Percentiles rank a stretch among this genome's conserved stretches.
phyloP scores from a whole-genome alignment of 352 stramenopile species.

The Phytophthora palmivora region DNA sequence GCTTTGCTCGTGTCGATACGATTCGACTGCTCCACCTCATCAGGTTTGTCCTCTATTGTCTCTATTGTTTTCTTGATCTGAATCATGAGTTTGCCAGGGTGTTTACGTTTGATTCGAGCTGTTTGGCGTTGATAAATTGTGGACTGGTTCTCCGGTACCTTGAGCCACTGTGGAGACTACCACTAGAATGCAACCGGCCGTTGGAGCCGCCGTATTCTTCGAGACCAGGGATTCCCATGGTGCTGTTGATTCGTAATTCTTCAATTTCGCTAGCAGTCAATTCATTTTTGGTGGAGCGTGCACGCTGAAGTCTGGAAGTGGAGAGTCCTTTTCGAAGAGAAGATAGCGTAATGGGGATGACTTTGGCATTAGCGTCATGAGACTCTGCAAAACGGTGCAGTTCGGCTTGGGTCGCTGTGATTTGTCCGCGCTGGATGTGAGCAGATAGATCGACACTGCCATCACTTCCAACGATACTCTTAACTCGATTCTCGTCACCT shows the following conservation, averaged over 20 bases:
- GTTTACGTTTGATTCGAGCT: slow-evolving; percentile 8
- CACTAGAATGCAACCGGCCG: slow-evolving; percentile 3
- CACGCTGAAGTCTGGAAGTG: slow-evolving; percentile 29
- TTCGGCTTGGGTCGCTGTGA: slow-evolving; percentile 49
- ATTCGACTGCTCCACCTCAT: background rate
- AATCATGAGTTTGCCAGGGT: too few species aligned
- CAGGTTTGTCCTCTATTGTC: background rate
- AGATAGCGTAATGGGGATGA: slow-evolving; percentile 70
- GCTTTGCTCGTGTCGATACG: slow-evolving; percentile 1
- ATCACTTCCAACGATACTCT: slow-evolving; percentile 24
- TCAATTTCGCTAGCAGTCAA: slow-evolving; percentile 23
- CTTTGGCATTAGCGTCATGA: slow-evolving; percentile 64
- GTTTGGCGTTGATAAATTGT: background rate
- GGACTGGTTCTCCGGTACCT: background rate
- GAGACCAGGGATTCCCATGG: slow-evolving; percentile 25
- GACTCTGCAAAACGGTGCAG: slow-evolving; percentile 70
- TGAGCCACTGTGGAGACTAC: background rate
- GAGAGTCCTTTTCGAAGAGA: slow-evolving; percentile 33
- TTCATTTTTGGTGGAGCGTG: slow-evolving; percentile 10
- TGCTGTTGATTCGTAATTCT: slow-evolving; percentile 26
- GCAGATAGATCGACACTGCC: slow-evolving; percentile 52
- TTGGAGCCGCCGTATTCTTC: slow-evolving; percentile 16
- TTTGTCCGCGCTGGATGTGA: slow-evolving; percentile 62
- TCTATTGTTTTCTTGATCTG: background rate
- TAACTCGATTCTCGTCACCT: slow-evolving; percentile 19